A percentile compares a stretch with the other conserved stretches of the same genome.
phyloP scores from a whole-genome alignment of 2,329 filamentous ascomycete genomes.

The Rosellinia necatrix region DNA sequence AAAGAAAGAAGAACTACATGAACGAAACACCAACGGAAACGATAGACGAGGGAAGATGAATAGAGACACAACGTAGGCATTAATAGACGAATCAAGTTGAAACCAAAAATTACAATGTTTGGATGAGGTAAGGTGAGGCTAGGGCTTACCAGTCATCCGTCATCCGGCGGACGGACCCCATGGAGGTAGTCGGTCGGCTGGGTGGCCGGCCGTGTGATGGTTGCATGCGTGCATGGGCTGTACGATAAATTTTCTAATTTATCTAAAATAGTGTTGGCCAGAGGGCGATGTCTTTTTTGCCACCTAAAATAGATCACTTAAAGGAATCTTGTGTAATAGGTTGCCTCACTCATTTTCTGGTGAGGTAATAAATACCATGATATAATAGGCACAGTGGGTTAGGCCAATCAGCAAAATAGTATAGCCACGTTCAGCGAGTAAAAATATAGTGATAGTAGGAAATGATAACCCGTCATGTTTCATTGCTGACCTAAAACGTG shows the following conservation, averaged over 20 bases:
- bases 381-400: neutral
- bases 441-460: neutral
- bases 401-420: neutral
- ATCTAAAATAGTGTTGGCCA: neutral
- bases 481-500: constrained; percentile 31
- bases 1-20: too few relatives aligned
- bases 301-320: neutral
- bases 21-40: too few relatives aligned
- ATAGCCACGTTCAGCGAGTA: neutral
- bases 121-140: neutral
- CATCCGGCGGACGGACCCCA: constrained; percentile 1
- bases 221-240: neutral
- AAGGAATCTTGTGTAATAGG: neutral
- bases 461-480: constrained; percentile 11
- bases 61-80: too few relatives aligned
- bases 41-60: too few relatives aligned
- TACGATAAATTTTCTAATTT: neutral
- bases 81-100: too few relatives aligned
- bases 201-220: neutral
- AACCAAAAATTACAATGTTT: neutral
- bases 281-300: neutral
- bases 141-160: neutral
- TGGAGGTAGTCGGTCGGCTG: neutral
- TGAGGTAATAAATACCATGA: neutral
- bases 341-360: too few relatives aligned